phyloP scores from a whole-genome alignment of 2,329 filamentous ascomycete species.

The Aspergillus quadrilineatus region DNA sequence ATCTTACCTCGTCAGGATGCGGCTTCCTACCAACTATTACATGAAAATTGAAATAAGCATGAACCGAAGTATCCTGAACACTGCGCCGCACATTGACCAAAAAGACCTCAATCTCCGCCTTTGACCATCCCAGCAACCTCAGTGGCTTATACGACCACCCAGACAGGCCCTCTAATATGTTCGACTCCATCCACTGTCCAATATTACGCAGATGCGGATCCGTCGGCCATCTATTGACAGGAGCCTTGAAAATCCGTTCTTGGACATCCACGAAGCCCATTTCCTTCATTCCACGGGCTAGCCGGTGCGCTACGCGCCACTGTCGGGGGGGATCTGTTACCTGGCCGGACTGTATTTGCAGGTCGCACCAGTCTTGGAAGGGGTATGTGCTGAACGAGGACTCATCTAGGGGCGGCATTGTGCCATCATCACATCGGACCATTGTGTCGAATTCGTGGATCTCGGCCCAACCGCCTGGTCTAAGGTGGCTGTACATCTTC shows the following conservation, averaged over 20 bases:
- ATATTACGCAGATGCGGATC: constrained; percentile 49
- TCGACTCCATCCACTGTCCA: constrained; percentile 51
- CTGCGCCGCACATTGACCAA: constrained; percentile 45
- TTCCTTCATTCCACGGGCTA: constrained; percentile 56
- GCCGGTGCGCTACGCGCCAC: constrained; percentile 53
- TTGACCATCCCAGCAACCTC: constrained; percentile 43
- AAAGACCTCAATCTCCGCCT: constrained; percentile 48
- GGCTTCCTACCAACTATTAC: constrained; percentile 41
- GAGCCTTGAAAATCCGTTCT: constrained; percentile 54
- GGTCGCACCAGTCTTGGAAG: constrained; percentile 51
- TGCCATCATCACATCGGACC: constrained; percentile 54
- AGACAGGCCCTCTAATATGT: constrained; percentile 45
- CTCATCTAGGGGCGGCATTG: constrained; percentile 49
- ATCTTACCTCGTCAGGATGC: constrained; percentile 20
- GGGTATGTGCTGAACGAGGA: constrained; percentile 37
- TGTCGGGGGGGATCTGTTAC: constrained; percentile 45
- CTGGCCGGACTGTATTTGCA: constrained; percentile 45
- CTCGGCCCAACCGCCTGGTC: constrained; percentile 56
- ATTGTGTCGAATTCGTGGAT: constrained; percentile 48
- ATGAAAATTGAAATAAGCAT: constrained; percentile 43
- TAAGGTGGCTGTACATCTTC: constrained; percentile 53
- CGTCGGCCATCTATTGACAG: constrained; percentile 52
- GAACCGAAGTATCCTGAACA: constrained; percentile 41
- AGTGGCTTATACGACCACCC: constrained; percentile 48
- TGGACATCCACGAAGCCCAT: constrained; percentile 60